Evolutionary conservation across 805 yeast genomes (phyloP).

Genomic region (Candida nemodendra): DNA sequence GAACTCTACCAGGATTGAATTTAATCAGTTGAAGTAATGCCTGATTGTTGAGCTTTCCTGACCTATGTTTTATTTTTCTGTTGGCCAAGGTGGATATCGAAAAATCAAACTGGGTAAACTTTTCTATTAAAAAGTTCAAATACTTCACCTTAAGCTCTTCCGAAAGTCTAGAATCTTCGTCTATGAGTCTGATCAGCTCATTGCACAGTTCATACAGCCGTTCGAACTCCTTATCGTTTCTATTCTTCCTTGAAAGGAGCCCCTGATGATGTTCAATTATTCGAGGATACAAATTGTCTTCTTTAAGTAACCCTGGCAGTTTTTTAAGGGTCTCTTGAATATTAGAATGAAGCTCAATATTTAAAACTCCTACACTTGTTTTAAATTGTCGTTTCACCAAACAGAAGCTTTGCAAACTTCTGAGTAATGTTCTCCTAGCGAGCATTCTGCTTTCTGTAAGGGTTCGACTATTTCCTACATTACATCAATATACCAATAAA

Average conservation of each 20-base stretch:
- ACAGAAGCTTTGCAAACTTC: too few relatives aligned
- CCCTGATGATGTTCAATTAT: neutral
- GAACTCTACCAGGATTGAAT: slow-evolving; percentile 38
- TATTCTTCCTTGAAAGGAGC: neutral
- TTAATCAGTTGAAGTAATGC: slow-evolving; percentile 28
- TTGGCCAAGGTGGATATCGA: slow-evolving; percentile 23
- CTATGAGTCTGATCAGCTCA: neutral
- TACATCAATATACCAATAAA: too few relatives aligned
- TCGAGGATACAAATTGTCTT: neutral
- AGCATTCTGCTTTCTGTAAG: too few relatives aligned
- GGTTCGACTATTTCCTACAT: too few relatives aligned
- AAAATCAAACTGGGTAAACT: slow-evolving; percentile 27
- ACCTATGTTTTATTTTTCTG: slow-evolving; percentile 5
- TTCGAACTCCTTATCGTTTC: neutral
- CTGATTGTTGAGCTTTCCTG: slow-evolving; percentile 7
- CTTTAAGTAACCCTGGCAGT: neutral
- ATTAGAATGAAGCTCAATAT: neutral
- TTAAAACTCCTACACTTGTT: too few relatives aligned
- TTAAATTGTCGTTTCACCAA: too few relatives aligned
- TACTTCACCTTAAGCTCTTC: slow-evolving; percentile 14
- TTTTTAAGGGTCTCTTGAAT: neutral
- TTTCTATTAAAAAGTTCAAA: slow-evolving; percentile 25
- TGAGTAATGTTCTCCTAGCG: too few relatives aligned
- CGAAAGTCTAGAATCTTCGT: slow-evolving; percentile 5
- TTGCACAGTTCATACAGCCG: slow-evolving; percentile 2